Evolutionary conservation across 2,329 filamentous ascomycete species (phyloP), one percentile per base, ranked within the genome.

Genomic region (Hymenoscyphus fructigenus): DNA sequence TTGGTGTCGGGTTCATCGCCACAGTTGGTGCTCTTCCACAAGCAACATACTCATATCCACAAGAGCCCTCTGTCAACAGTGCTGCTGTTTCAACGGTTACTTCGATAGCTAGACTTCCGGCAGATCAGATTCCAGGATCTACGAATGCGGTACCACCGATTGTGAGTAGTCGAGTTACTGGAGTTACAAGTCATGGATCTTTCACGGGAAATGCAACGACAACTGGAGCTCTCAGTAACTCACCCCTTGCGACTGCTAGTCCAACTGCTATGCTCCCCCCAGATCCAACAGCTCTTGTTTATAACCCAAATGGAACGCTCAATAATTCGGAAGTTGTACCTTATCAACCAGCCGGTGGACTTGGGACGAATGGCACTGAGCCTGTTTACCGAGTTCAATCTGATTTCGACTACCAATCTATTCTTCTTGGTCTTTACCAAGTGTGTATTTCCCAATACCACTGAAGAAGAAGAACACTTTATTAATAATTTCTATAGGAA

Each of bases 361-460:
- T 90, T 1, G 91, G 91, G 2, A 93, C 91, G 55, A 93, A 94
- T 66, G 91, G 91, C n/a, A 85, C 86, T 0, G 82, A 84, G 55
- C 91, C 91, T 1, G 85, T 92, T 1, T 94, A 94, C 77, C 87
- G 89, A 66, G 88, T 91, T 0, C 83, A 91, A 72, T 91, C 88
- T 68, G 92, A 96, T 73, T 95, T 93, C 73, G 92, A 95, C 76
- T 95, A 89, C 75, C 84, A 94, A 75, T 93, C 90, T 0, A 65
- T 74, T 58, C 82, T 95, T 0, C 81, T 95, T 14, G 90, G 85
- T 14, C 80, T 94, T 0, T 93, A 94, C 74, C 89, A 56, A 28
- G 59, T 60, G 29, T 38, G 41, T 53, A 60, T 60, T 4, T 1
- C 5, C 17, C 1, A 9, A 10, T 20, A 4, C 14, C 9, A 1